Evolutionary conservation across 257 asterid genomes (phyloP).

Genomic region (Nicotiana sylvestris): DNA sequence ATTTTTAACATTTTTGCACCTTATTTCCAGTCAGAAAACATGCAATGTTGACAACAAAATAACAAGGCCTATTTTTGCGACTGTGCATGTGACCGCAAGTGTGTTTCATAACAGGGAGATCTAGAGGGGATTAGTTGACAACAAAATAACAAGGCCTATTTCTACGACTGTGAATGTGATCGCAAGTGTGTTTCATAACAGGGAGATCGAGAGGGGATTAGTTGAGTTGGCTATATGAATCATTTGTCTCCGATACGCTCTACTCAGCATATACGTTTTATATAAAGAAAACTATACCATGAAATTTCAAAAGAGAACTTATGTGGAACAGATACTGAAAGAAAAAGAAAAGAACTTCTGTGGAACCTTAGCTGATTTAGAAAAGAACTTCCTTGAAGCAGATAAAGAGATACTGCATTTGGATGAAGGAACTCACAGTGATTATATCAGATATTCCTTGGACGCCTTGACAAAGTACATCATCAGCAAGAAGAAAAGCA

Average conservation of each 20-base stretch:
- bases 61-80: background rate
- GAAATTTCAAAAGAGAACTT: background rate
- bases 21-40: background rate
- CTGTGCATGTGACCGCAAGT: too few species aligned
- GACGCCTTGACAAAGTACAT: slow-evolving; percentile 93
- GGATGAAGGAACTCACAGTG: slow-evolving; percentile 44
- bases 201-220: background rate
- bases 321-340: background rate
- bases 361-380: too few species aligned
- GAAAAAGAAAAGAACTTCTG: background rate
- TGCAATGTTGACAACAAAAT: background rate
- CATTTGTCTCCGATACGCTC: background rate
- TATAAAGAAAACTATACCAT: background rate
- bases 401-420: too few species aligned
- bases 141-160: background rate
- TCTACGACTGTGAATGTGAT: background rate
- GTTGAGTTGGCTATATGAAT: background rate
- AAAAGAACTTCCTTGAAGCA: too few species aligned
- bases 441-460: slow-evolving; percentile 98
- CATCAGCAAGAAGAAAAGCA: slow-evolving; percentile 97
- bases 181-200: background rate
- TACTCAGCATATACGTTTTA: background rate
- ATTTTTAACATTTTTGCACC: background rate
- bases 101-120: background rate
- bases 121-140: background rate